Evolutionary conservation across 306 rosid species (phyloP), one percentile per base, ranked within the genome.

Genomic region (Astragalus membranaceus): DNA sequence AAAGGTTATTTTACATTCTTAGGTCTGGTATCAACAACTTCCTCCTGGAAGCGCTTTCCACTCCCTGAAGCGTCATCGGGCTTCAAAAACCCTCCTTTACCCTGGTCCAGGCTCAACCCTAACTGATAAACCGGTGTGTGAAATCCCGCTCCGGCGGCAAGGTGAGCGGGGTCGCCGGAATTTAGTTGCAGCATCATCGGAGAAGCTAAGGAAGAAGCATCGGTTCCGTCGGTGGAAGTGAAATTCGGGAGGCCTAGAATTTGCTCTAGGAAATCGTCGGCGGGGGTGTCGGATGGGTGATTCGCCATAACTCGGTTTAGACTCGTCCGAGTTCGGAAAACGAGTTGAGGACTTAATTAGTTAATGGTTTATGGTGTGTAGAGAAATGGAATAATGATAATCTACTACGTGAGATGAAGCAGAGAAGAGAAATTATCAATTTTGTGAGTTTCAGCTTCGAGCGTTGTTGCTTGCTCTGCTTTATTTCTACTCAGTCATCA

Each of bases 231-330:
- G 44, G 85, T 33, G 20, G 97, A 75, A 42, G 85, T 85, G 78
- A 91, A 94, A 60, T 71, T 70, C 1, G 92, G 85, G 52, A 87
- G 82, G 10, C 96, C 88, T 8, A 94, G 99, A 75, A 94, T 88
- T 80, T 94, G 97, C 51, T 94, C 97, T 6, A 94, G 80, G 83
- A 94, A 94, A 60, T 94, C 99, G 61, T 94, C 99, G 73, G 86
- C 69, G 30, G 87, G 78, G 4, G 95, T 69, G 10, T 91, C 92
- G 12, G 96, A 86, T 12, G 92, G 87, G 57, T 87, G 90, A 75
- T 84, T 91, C 10, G 97, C 90, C 99, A 94, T 94, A 66, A 64
- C 56, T 62, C 60, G 59, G 59, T 42, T 43, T 14, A 53, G 74
- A 83, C 77, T 79, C 72, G 56, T 76, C 0, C 59, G 77, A 76